These are phyloP conservation scores for Trichosporon inkin DNA, from an alignment of 1,284 basidiomycete species.

Conservation along the genomic window DNA sequence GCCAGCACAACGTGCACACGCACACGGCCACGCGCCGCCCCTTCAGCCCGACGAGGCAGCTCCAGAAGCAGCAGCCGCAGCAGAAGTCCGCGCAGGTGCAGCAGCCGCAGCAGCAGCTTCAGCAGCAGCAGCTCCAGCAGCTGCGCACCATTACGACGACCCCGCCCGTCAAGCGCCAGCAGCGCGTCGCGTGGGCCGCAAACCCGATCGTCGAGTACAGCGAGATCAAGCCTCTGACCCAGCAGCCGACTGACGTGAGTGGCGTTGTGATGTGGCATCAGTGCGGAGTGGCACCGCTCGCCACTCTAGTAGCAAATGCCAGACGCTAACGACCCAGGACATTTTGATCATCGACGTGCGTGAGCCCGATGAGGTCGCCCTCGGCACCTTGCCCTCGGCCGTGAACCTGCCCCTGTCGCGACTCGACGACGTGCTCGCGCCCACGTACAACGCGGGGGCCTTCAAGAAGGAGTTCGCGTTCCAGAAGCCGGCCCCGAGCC, in stretches of 20 bases:
- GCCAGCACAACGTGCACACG: neutral
- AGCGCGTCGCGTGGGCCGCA: constrained; percentile 34
- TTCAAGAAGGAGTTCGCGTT: constrained; percentile 76
- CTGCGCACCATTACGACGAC: neutral
- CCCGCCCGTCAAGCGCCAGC: constrained; percentile 2
- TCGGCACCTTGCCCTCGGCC: constrained; percentile 91
- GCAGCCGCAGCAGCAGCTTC: no score
- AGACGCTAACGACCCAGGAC: constrained; percentile 54
- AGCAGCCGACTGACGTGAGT: constrained; percentile 73
- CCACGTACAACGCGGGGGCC: constrained; percentile 54
- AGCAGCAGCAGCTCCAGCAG: neutral
- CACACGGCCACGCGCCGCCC: neutral
- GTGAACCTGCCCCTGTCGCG: constrained; percentile 87
- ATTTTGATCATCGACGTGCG: constrained; percentile 87
- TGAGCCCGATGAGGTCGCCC: constrained; percentile 86
- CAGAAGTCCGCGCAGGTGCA: no score
- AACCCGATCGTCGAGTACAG: constrained; percentile 67
- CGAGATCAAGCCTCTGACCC: constrained; percentile 75
- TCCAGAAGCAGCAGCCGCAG: neutral
- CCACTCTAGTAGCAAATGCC: no score
- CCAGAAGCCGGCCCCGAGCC: constrained; percentile 67
- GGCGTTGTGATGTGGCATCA: neutral
- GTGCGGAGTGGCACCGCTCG: neutral
- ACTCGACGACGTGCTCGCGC: constrained; percentile 65
- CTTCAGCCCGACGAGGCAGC: neutral